Conservation (phyloP, 2,329 filamentous ascomycete genomes). For the Neonectria faginata region DNA sequence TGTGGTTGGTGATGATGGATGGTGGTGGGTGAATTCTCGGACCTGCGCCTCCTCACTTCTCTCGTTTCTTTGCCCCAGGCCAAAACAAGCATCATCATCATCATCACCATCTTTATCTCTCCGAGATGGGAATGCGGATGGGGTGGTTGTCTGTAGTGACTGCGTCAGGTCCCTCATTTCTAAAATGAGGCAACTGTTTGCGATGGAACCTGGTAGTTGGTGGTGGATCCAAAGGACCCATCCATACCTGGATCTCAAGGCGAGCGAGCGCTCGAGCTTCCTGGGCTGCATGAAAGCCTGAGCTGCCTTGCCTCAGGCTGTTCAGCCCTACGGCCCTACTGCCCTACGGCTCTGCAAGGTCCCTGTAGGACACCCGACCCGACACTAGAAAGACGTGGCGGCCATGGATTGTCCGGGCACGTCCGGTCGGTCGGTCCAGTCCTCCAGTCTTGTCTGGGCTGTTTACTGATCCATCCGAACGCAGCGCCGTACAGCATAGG, state of each 20-base stretch:
- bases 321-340: constrained; percentile 27
- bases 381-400: no score
- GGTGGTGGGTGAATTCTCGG: not conserved
- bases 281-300: not conserved
- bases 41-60: not conserved
- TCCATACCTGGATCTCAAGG: no score
- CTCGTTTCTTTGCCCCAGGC: not conserved
- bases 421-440: no score
- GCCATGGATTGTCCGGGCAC: no score
- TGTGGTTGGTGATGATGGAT: not conserved
- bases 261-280: no score
- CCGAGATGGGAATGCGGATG: no score
- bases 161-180: not conserved
- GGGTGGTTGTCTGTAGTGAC: not conserved
- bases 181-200: no score
- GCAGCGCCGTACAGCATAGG: not conserved
- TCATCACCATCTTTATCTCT: not conserved
- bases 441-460: not conserved
- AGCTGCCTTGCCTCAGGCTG: constrained; percentile 16
- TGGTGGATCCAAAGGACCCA: not conserved
- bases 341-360: constrained; percentile 20
- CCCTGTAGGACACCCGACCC: constrained; percentile 3
- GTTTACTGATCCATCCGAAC: not conserved
- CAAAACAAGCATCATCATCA: constrained; percentile 1
- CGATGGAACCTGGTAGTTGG: not conserved